Evolutionary conservation across 2,329 filamentous ascomycete genomes (phyloP), one percentile per base, ranked within the genome.

Genomic region (Sporothrix dimorphospora): DNA sequence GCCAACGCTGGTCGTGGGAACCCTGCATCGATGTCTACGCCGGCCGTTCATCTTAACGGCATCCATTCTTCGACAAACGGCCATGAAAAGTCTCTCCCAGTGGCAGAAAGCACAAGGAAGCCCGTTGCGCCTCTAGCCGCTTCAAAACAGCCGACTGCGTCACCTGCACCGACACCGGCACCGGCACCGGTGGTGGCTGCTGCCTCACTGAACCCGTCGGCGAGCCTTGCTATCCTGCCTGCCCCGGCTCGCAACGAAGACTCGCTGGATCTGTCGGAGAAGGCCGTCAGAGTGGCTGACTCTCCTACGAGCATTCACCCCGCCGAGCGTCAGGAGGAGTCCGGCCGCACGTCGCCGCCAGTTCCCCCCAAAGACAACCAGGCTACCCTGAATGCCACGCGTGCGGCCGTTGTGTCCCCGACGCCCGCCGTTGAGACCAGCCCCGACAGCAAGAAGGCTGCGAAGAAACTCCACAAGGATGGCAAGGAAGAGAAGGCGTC

Each of bases 1-100:
- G 84, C 83, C 65, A 89, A 86, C 75, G 90, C 92, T 55, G 94
- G 94, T 27, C 92, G 89, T 72, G 93, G 93, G 42, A 70, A 55
- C 45, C 38, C 40, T 7, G 70, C 70, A 14, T 69, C 74, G 1
- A 34, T 49, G 47, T 75, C 75, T 4, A 49, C 73, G 21, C 73
- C 75, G 0, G 68, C 70, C 9, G 38, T 75, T 3, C 61, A 75
- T 24, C 11, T 71, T 21, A 74, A 72, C 45, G 74, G 74, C 19
- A 49, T 72, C 24, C 57, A 70, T 1, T 57, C 71, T 16, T 45
- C 63, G 14, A 47, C 66, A 0, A 69, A 71, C 11, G 61, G 55
- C 24, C 4, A 38, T 4, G 42, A 67, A 2, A 70, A 63, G 21
- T 24, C 57, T 0, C 1, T 27, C 6, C 34, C 19, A n/a, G 34